These are phyloP conservation scores for Rugosomyces carneus DNA, from an alignment of 1,284 basidiomycete genomes.

Conservation along the genomic window DNA sequence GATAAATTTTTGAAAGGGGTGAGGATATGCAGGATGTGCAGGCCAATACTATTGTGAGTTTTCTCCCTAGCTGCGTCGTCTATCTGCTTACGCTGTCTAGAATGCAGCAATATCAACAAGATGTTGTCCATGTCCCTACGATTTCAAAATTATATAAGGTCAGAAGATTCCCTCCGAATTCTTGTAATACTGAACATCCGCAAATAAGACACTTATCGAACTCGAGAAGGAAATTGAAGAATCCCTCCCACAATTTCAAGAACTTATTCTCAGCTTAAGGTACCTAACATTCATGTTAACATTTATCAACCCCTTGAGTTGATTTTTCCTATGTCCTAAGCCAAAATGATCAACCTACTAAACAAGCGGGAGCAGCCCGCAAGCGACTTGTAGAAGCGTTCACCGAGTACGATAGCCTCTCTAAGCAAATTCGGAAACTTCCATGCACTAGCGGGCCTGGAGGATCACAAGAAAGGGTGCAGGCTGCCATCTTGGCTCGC, in stretches of 20 bases:
- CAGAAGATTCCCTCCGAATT: constrained; percentile 10
- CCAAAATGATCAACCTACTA: constrained; percentile 54
- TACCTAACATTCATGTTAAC: constrained; percentile 15
- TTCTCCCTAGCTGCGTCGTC: neutral
- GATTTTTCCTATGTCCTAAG: constrained; percentile 24
- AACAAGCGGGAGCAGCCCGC: constrained; percentile 65
- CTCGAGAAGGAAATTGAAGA: constrained; percentile 63
- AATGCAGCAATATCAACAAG: constrained; percentile 75
- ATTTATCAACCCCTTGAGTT: constrained; percentile 35
- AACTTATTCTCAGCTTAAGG: constrained; percentile 45
- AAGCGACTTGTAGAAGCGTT: constrained; percentile 82
- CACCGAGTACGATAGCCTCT: constrained; percentile 81
- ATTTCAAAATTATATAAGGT: constrained; percentile 72
- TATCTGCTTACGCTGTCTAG: constrained; percentile 30
- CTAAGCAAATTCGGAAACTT: constrained; percentile 77
- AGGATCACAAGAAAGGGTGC: constrained; percentile 78
- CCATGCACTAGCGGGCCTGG: constrained; percentile 54
- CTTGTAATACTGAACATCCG: constrained; percentile 1
- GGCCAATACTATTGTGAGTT: constrained; percentile 70
- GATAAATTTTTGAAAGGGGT: constrained; percentile 81
- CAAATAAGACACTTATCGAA: constrained; percentile 53
- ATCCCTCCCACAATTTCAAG: constrained; percentile 44
- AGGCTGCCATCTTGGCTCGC: constrained; percentile 73
- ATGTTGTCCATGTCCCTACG: constrained; percentile 55
- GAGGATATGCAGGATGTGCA: constrained; percentile 79